Conservation (phyloP, 1,139 yeast genomes). For the Scheffersomyces parashehatae region DNA sequence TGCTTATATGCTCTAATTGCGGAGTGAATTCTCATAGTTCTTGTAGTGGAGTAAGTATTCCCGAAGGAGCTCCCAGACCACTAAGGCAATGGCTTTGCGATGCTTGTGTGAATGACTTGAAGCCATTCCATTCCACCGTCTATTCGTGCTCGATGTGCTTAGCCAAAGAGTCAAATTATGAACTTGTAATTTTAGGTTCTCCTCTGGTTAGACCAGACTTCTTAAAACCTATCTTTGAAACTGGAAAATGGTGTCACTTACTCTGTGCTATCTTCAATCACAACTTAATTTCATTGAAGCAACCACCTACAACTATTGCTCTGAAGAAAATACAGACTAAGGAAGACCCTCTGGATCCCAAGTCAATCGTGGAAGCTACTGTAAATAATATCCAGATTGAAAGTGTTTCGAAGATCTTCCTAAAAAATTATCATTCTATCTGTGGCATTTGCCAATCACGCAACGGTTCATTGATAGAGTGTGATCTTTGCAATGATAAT, state of each 20-base stretch:
- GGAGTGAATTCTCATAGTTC: conserved; percentile 68
- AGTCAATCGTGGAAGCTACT: conserved; percentile 18
- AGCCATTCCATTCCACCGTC: conserved; percentile 57
- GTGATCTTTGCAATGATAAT: conserved; percentile 27
- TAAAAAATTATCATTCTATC: conserved; percentile 20
- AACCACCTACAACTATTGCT: conserved; percentile 22
- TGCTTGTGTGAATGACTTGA: conserved; percentile 69
- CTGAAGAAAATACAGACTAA: conserved; percentile 6
- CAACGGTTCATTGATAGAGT: conserved; percentile 32
- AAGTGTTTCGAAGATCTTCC: conserved; percentile 29
- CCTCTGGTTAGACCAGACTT: conserved; percentile 57
- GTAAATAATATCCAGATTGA: conserved; percentile 25
- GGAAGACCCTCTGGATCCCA: conserved; percentile 8
- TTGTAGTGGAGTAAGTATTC: conserved; percentile 61
- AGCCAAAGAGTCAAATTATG: conserved; percentile 50
- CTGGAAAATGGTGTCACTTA: conserved; percentile 80
- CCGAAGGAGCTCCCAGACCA: conserved; percentile 23
- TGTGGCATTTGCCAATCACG: conserved; percentile 32
- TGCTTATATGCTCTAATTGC: conserved; percentile 65
- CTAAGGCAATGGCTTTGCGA: conserved; percentile 76
- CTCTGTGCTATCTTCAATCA: conserved; percentile 64
- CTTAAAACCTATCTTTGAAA: conserved; percentile 63
- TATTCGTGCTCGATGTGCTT: conserved; percentile 72
- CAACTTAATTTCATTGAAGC: conserved; percentile 22
- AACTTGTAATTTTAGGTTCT: conserved; percentile 43